These are phyloP conservation scores for Fistulina hepatica DNA, from an alignment of 1,284 basidiomycete species.

Conservation along the genomic window DNA sequence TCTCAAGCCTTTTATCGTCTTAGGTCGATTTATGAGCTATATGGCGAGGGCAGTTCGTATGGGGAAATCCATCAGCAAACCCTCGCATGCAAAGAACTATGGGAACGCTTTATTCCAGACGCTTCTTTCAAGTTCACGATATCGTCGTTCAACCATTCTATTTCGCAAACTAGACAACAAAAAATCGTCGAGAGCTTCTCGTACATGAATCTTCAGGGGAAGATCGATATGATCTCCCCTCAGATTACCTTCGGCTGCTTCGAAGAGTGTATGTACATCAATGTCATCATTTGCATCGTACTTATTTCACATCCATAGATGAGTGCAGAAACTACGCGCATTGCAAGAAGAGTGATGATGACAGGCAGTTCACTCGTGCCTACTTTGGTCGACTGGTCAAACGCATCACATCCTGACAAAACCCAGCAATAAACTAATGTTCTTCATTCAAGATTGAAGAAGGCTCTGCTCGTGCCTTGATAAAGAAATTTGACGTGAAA, in stretches of 20 bases:
- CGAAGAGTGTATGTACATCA: conserved; percentile 72
- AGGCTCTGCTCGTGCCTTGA: conserved; percentile 60
- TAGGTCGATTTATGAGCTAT: conserved; percentile 73
- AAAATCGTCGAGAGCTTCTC: conserved; percentile 72
- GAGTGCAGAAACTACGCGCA: conserved; percentile 34
- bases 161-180: conserved; percentile 54
- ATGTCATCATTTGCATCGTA: neutral
- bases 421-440: too few species aligned
- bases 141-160: conserved; percentile 65
- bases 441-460: conserved; percentile 46
- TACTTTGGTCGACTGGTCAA: conserved; percentile 83
- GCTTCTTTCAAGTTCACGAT: conserved; percentile 80
- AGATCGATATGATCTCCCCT: conserved; percentile 76
- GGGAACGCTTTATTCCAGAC: conserved; percentile 49
- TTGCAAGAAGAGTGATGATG: conserved; percentile 43
- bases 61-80: conserved; percentile 59
- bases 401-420: too few species aligned
- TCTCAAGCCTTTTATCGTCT: conserved; percentile 6
- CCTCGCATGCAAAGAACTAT: conserved; percentile 35
- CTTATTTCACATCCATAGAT: conserved; percentile 27
- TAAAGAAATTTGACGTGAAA: conserved; percentile 76
- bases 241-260: conserved; percentile 72
- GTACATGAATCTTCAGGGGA: conserved; percentile 79
- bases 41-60: conserved; percentile 59
- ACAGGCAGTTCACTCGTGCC: conserved; percentile 57